Base-by-base conservation (phyloP, 1,139 yeast genomes). In the Pneumocystis oryctolagi region DNA sequence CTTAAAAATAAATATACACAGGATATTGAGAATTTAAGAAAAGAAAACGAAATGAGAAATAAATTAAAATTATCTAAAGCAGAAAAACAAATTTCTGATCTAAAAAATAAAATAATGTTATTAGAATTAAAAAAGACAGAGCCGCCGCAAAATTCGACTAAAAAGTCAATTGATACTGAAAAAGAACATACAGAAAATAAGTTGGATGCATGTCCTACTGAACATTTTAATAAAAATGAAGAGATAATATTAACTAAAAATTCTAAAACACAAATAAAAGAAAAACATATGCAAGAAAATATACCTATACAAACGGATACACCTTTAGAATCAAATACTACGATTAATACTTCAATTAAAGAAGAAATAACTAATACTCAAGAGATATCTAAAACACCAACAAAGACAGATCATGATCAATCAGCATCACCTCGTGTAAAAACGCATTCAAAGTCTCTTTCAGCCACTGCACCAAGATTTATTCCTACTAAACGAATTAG, bases 1-100 rank as follows among this genome's bases (percentile, higher is more conserved):
- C 73, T 75, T 62, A 77, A 75, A 40, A 77, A 77, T 62, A 75
- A 78, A 8, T 74, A 75, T 65, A 75, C 76, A 61, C 40, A 71
- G 70, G 58, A 70, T 70, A 73, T 73, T 69, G 65, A 74, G 70
- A 63, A 72, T 67, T 59, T 72, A 65, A 64, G 68, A 69, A 64
- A 73, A 71, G 67, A 70, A 70, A 32, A 66, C 68, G 42, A 71
- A 69, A 64, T 68, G 73, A 64, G 60, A 68, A 25, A 65, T 67
- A 28, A 64, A 63, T 39, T 37, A 55, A 53, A 65, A 60, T 63
- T 66, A 39, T 66, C 60, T 8, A 68, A 66, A 34, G 69, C 70
- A 64, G 69, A 69, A 60, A 63, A 64, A 40, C 68, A 71, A 37
- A 71, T 71, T 59, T 62, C 67, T 4, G 65, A 65, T 25, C 68